Base-by-base conservation (phyloP, 2,329 filamentous ascomycete species). In the Cercospora sp. region DNA sequence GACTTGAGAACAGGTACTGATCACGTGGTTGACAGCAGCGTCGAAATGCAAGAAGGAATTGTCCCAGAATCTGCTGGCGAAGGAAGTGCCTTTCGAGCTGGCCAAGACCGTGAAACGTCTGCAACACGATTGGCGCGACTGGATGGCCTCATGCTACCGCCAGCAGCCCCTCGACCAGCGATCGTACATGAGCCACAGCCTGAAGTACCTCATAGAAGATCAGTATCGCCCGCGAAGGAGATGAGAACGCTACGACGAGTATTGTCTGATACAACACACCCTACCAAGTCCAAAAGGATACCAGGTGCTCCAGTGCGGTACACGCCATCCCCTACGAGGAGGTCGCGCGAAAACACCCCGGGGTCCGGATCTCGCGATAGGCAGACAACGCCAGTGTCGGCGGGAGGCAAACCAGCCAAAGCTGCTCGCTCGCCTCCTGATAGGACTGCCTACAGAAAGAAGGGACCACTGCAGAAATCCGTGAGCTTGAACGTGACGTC, bases 271-370 rank as follows among this genome's bases (percentile, higher is more conserved):
- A 31, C 69, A 7, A 39, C 36, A 12, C 51, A 60, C 4, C 18
- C 62, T 9, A 13, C 63, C 8, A 66, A 68, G 55, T 33, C 68
- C 10, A 72, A 71, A 30, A 68, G 75, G 6, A 42, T 70, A 9
- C 71, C 72, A n/a, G 74, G 74, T 57, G 73, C 73, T n/a, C 74
- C 75, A 66, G 72, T 75, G 30, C 69, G 74, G 45, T 73, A 74
- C 67, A 76, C 72, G n/a, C 72, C 71, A 18, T 72, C 72, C 28
- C 72, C 72, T 62, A 70, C 67, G 9, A 71, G 64, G 18, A 62
- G 67, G 59, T 71, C 68, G 18, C 70, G 66, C 33, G 64, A 70
- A 42, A 57, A 36, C 18, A 72, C 69, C 18, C 65, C 66, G 36
- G 55, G 31, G 5, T 55, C 60, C 26, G 20, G 31, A 4, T 39